These are phyloP conservation scores for Zasmidium citrigriseum DNA, from an alignment of 2,329 filamentous ascomycete genomes.

Conservation along the genomic window DNA sequence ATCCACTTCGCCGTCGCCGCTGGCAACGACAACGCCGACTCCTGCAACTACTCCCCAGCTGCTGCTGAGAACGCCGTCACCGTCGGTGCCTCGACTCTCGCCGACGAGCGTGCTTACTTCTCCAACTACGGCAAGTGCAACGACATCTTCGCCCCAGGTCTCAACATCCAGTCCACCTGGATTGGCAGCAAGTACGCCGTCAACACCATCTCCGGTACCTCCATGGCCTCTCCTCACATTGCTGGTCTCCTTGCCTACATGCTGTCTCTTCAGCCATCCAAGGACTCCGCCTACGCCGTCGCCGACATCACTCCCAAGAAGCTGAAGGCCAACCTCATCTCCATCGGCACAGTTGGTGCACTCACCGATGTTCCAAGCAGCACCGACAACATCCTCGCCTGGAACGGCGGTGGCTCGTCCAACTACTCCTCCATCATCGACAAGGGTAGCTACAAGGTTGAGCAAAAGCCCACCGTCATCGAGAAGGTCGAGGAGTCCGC, in stretches of 20 bases:
- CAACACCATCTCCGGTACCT: constrained; percentile 99
- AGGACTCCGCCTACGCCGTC: constrained; percentile 88
- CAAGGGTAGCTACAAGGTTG: constrained; percentile 38
- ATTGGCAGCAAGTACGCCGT: constrained; percentile 92
- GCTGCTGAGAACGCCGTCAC: constrained; percentile 90
- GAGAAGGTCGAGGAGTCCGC: constrained; percentile 26
- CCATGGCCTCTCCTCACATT: constrained; percentile 98
- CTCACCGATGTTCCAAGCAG: constrained; percentile 80
- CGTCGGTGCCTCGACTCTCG: constrained; percentile 89
- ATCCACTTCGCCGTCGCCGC: constrained; percentile 98
- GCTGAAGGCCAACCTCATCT: constrained; percentile 86
- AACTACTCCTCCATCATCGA: constrained; percentile 67
- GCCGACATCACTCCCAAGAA: constrained; percentile 87
- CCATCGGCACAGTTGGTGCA: constrained; percentile 74
- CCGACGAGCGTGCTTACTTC: constrained; percentile 98
- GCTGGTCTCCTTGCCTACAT: constrained; percentile 96
- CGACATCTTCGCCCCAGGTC: constrained; percentile 89
- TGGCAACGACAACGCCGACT: constrained; percentile 97
- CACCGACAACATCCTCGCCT: constrained; percentile 94
- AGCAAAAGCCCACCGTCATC: constrained; percentile 25
- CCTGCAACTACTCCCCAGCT: constrained; percentile 98
- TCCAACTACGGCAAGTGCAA: constrained; percentile 99
- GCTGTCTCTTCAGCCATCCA: constrained; percentile 88
- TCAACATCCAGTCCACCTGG: constrained; percentile 98
- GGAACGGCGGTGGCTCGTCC: constrained; percentile 94